Evolutionary conservation across 1,139 yeast species (phyloP).

Genomic region (Meyerozyma carpophila): DNA sequence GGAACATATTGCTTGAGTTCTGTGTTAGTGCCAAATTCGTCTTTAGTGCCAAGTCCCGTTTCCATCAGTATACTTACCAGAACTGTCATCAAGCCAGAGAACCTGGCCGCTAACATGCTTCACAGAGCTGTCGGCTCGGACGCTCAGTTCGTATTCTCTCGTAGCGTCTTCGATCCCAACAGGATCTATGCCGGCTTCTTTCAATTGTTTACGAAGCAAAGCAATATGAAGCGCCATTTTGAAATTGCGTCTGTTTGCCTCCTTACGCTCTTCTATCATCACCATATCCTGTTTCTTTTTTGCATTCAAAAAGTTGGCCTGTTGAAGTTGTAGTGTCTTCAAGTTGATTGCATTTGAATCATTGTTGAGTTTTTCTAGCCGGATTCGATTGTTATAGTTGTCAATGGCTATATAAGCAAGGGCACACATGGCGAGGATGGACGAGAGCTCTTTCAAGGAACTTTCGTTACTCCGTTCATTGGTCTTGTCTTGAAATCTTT

Average conservation of each 20-base stretch:
- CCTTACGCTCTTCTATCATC: slow-evolving; percentile 42
- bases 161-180: slow-evolving; percentile 46
- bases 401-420: slow-evolving; percentile 48
- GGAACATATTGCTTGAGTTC: slow-evolving; percentile 49
- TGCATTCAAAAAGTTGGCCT: slow-evolving; percentile 36
- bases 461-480: slow-evolving; percentile 1
- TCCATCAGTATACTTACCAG: slow-evolving; percentile 18
- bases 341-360: slow-evolving; percentile 38
- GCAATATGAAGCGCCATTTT: slow-evolving; percentile 64
- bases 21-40: slow-evolving; percentile 5
- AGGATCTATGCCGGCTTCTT: slow-evolving; percentile 50
- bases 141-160: slow-evolving; percentile 49
- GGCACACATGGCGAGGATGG: slow-evolving; percentile 33
- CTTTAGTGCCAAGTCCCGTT: neutral
- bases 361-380: slow-evolving; percentile 34
- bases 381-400: slow-evolving; percentile 40
- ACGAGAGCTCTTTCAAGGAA: slow-evolving; percentile 26
- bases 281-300: slow-evolving; percentile 44
- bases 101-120: slow-evolving; percentile 50
- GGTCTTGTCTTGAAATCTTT: neutral
- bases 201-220: slow-evolving; percentile 51
- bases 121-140: slow-evolving; percentile 49
- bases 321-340: slow-evolving; percentile 40
- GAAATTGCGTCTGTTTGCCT: slow-evolving; percentile 45
- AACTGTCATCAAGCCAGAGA: slow-evolving; percentile 55